These are phyloP conservation scores for Populus davidiana DNA, from an alignment of 345 rosid species.

Conservation along the genomic window DNA sequence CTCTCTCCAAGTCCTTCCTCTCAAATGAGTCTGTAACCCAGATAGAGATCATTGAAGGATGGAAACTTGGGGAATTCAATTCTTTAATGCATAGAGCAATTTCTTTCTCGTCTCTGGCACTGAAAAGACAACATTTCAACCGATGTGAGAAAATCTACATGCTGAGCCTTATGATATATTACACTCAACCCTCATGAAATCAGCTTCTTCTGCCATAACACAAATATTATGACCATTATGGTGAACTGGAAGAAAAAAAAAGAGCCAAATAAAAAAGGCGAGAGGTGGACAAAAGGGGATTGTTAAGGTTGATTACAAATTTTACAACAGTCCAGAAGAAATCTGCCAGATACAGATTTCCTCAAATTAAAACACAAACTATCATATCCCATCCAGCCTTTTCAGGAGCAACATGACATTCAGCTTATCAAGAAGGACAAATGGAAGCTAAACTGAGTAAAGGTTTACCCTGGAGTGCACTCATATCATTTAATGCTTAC, in stretches of 20 bases:
- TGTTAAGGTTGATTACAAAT: neutral
- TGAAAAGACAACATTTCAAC: constrained; percentile 30
- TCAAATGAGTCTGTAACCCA: constrained; percentile 97
- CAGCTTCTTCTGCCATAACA: neutral
- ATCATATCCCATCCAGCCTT: neutral
- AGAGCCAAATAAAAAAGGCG: neutral
- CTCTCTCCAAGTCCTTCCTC: constrained; percentile 85
- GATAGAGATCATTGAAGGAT: constrained; percentile 79
- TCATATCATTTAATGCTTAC: neutral
- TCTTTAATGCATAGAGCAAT: constrained; percentile 82
- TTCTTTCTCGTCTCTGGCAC: constrained; percentile 90
- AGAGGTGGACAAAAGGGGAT: neutral
- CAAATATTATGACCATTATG: neutral
- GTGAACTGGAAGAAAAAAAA: too few relatives aligned
- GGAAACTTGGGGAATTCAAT: constrained; percentile 66
- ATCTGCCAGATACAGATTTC: neutral
- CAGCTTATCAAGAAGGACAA: neutral
- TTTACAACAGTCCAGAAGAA: neutral
- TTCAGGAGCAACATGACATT: neutral
- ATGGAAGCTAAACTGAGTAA: neutral
- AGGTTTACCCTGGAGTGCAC: neutral
- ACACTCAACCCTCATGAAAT: neutral
- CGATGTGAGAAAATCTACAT: neutral
- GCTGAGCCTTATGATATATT: neutral
- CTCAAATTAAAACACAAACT: neutral